phyloP scores from a whole-genome alignment of 2,329 filamentous ascomycete species.

The Fusarium sp. region DNA sequence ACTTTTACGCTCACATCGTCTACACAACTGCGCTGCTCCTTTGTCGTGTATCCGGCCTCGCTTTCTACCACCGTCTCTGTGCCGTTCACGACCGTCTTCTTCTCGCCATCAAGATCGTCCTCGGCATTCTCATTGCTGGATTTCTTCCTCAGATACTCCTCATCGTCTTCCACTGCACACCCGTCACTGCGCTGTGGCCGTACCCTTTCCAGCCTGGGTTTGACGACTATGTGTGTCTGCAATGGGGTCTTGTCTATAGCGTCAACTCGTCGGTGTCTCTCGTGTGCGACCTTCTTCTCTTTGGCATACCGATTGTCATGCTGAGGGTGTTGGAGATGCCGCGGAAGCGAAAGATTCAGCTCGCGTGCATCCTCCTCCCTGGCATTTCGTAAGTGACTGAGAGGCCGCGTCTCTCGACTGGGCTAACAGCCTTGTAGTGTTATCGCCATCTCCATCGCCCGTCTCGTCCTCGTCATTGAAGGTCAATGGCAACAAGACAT shows the following conservation, averaged over 20 bases:
- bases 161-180: constrained; percentile 60
- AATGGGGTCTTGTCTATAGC: constrained; percentile 62
- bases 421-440: constrained; percentile 49
- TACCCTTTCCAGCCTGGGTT: constrained; percentile 57
- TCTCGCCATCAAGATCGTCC: constrained; percentile 49
- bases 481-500: constrained; percentile 58
- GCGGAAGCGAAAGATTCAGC: constrained; percentile 55
- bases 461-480: constrained; percentile 57
- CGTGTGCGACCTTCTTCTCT: constrained; percentile 60
- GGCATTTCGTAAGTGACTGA: constrained; percentile 54
- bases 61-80: constrained; percentile 60
- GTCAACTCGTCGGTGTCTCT: constrained; percentile 60
- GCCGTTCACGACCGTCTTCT: constrained; percentile 49
- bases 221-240: constrained; percentile 54
- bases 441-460: constrained; percentile 57
- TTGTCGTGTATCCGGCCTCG: constrained; percentile 61
- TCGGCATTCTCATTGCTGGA: constrained; percentile 51
- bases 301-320: constrained; percentile 60
- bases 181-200: constrained; percentile 61
- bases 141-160: constrained; percentile 60
- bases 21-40: constrained; percentile 60
- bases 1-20: constrained; percentile 61
- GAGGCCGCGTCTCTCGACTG: not conserved
- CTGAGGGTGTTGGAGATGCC: constrained; percentile 56
- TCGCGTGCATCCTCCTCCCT: constrained; percentile 58